Evolutionary conservation across 2,329 filamentous ascomycete species (phyloP).

Genomic region (Xylaria hypoxylon): DNA sequence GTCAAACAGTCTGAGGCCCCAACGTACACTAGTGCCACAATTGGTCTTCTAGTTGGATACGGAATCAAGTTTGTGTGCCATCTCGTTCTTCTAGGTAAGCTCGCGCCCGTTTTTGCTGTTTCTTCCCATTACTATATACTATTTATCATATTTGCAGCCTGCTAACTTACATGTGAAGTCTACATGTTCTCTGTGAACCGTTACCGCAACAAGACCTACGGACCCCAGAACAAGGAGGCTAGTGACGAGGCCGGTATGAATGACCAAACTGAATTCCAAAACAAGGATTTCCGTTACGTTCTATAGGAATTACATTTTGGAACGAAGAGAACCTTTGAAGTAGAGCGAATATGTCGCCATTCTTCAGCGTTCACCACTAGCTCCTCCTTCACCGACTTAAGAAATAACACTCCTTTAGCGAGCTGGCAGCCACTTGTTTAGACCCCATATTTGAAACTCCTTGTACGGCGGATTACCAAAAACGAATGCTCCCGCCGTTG

Average conservation of each 20-base stretch:
- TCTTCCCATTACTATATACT: too few species aligned
- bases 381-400: too few species aligned
- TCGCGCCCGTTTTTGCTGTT: neutral
- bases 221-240: constrained; percentile 49
- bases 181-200: constrained; percentile 8
- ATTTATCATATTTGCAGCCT: neutral
- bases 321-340: neutral
- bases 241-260: constrained; percentile 56
- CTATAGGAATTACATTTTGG: neutral
- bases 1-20: constrained; percentile 53
- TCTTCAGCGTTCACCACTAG: too few species aligned
- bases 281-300: constrained; percentile 58
- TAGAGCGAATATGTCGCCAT: too few species aligned
- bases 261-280: constrained; percentile 57
- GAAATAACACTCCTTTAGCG: too few species aligned
- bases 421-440: too few species aligned
- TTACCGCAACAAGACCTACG: constrained; percentile 53
- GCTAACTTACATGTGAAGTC: neutral
- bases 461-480: too few species aligned
- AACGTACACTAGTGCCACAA: constrained; percentile 51
- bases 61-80: constrained; percentile 42
- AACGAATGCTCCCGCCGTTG: too few species aligned
- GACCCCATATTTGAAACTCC: too few species aligned
- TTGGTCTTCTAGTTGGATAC: constrained; percentile 56
- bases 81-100: neutral